phyloP scores from a whole-genome alignment of 1,284 basidiomycete species.

The Naganishia sp. region DNA sequence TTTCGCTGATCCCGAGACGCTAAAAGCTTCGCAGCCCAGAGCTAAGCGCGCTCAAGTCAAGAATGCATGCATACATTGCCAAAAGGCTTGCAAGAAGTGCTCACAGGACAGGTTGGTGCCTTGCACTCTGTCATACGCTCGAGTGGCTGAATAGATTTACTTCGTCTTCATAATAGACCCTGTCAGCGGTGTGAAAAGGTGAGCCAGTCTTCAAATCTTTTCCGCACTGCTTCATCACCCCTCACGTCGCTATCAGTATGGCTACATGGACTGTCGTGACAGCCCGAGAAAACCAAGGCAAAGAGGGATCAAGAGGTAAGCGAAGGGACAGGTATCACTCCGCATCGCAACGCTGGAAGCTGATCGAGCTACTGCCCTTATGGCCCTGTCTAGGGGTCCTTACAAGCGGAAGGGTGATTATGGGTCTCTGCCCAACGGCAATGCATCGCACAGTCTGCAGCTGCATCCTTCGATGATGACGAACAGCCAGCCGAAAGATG shows the following conservation, averaged over 20 bases:
- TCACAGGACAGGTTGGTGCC: slow-evolving; percentile 45
- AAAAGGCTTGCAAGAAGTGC: slow-evolving; percentile 52
- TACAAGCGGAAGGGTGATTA: slow-evolving; percentile 15
- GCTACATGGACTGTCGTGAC: slow-evolving; percentile 44
- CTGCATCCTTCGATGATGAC: too few species aligned
- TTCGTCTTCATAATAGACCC: slow-evolving; percentile 37
- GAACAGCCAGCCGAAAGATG: too few species aligned
- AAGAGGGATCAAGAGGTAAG: slow-evolving; percentile 47
- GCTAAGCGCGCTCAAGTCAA: slow-evolving; percentile 47
- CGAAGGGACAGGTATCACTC: too few species aligned
- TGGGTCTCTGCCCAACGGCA: too few species aligned
- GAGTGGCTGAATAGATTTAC: too few species aligned
- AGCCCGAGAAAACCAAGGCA: slow-evolving; percentile 47
- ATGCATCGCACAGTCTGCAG: too few species aligned
- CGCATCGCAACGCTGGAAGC: not conserved
- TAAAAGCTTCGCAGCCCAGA: not conserved
- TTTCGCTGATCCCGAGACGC: not conserved
- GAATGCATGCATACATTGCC: slow-evolving; percentile 50
- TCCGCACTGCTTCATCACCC: not conserved
- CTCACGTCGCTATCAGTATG: slow-evolving; percentile 35
- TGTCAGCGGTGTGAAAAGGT: slow-evolving; percentile 47
- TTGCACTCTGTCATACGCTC: too few species aligned
- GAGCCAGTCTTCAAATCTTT: not conserved
- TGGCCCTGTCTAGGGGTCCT: slow-evolving; percentile 13
- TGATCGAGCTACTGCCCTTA: not conserved